phyloP scores from a whole-genome alignment of 805 yeast genomes.

The Cyberlindnera amylophila region DNA sequence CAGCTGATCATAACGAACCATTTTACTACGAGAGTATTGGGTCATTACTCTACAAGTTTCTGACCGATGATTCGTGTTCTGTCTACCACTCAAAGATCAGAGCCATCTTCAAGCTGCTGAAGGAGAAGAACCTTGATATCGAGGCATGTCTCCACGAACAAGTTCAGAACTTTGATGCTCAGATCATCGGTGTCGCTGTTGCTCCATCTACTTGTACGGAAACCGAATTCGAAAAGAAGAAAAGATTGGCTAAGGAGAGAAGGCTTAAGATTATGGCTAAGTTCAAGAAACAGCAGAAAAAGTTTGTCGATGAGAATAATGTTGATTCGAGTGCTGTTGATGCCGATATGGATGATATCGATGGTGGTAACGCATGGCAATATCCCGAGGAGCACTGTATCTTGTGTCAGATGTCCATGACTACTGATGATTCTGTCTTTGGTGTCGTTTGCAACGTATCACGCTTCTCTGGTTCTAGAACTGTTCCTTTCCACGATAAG shows the following conservation, averaged over 20 bases:
- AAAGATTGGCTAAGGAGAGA: conserved; percentile 63
- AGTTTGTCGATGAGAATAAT: conserved; percentile 57
- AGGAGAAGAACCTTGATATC: conserved; percentile 29
- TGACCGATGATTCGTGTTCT: conserved; percentile 39
- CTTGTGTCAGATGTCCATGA: conserved; percentile 73
- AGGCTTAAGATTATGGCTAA: conserved; percentile 71
- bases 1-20: conserved; percentile 36
- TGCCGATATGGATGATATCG: conserved; percentile 38
- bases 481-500: conserved; percentile 56
- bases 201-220: conserved; percentile 5
- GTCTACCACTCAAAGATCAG: conserved; percentile 52
- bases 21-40: conserved; percentile 37
- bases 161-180: conserved; percentile 33
- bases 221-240: conserved; percentile 53
- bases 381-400: conserved; percentile 77
- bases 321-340: conserved; percentile 27
- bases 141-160: conserved; percentile 32
- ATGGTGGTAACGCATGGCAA: conserved; percentile 46
- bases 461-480: conserved; percentile 55
- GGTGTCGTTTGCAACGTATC: conserved; percentile 69
- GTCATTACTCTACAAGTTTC: conserved; percentile 36
- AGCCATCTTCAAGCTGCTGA: conserved; percentile 41
- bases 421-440: conserved; percentile 55
- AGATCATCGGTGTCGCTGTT: conserved; percentile 8
- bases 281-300: conserved; percentile 73